Evolutionary conservation across 2,329 filamentous ascomycete genomes (phyloP), one percentile per base, ranked within the genome.

Genomic region (Penicillium expansum): DNA sequence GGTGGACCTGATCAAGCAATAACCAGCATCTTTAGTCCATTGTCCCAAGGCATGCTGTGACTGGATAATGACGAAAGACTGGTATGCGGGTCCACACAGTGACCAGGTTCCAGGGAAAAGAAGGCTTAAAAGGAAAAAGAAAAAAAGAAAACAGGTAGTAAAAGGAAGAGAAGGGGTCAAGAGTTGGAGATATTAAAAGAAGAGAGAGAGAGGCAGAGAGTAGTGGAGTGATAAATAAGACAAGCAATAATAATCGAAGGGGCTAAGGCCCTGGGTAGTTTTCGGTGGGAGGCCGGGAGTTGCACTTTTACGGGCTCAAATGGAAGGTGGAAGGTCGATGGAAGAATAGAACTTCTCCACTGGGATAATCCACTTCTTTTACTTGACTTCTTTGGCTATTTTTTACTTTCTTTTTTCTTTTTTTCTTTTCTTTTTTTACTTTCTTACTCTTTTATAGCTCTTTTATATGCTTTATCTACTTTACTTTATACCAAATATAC

Each of bases 31-130:
- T 61, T 67, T 64, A 73, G 53, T 57, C 64, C 67, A 73, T 71
- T 57, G 61, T 69, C 60, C 62, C 64, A 66, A 66, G 66, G 64
- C 71, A 74, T 74, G 63, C 48, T 44, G 48, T 51, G 49, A 52
- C 48, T 51, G 48, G 38, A 44, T 35, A 69, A 66, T 63, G 64
- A 56, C 59, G 60, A 61, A 55, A 57, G 53, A 48, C 50, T 54
- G 57, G 64, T 65, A 63, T 63, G 60, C 57, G 52, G 56, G 55
- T 58, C 60, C 61, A 62, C 61, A 55, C 50, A 52, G 32, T 45
- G 37, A 62, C 57, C 60, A 58, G 59, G 57, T 62, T 55, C 50
- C 52, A 50, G 62, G 57, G 56, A 52, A 65, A 58, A 60, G 61
- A 58, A 51, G 39, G 30, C 27, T 27, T 38, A 30, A 20, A 44